A percentile compares a stretch with the other conserved stretches of the same genome.
These are phyloP conservation scores for Monilinia polystroma DNA, from an alignment of 2,329 filamentous ascomycete species.

Conservation along the genomic window DNA sequence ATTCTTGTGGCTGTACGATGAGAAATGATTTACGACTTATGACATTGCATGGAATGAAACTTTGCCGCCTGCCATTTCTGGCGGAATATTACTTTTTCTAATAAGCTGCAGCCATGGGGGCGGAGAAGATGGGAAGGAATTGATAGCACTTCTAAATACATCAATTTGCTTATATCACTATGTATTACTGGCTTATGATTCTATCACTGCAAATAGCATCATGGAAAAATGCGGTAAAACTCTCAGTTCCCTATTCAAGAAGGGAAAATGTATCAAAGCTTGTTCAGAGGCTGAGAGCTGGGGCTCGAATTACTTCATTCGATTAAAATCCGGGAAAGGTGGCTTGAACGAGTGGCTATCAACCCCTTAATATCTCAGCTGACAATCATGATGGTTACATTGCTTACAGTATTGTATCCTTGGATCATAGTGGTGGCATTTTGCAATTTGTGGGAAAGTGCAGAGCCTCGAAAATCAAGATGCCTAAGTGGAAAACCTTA, in stretches of 20 bases:
- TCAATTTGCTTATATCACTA: too few species aligned
- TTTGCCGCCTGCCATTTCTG: neutral
- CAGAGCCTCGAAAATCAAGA: slow-evolving; percentile 14
- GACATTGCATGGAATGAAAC: neutral
- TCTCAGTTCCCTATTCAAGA: neutral
- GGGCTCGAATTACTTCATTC: neutral
- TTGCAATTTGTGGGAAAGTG: too few species aligned
- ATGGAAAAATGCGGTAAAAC: neutral
- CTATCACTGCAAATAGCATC: neutral
- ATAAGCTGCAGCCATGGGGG: too few species aligned
- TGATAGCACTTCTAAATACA: too few species aligned
- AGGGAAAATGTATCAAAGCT: neutral
- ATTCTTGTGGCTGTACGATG: neutral
- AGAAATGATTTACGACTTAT: neutral
- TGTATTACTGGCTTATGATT: too few species aligned
- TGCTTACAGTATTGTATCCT: neutral
- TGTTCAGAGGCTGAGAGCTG: neutral
- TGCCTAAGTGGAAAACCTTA: neutral
- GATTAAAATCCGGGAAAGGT: neutral
- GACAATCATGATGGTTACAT: neutral
- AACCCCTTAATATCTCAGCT: neutral
- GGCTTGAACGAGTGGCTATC: neutral
- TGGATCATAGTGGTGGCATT: too few species aligned
- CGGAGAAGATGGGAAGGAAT: too few species aligned
- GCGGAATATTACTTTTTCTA: neutral